Percentiles rank a stretch among this genome's conserved stretches.
These are phyloP conservation scores for Sideroxylon spinosum DNA, from an alignment of 179 eudicot species.

Conservation along the genomic window DNA sequence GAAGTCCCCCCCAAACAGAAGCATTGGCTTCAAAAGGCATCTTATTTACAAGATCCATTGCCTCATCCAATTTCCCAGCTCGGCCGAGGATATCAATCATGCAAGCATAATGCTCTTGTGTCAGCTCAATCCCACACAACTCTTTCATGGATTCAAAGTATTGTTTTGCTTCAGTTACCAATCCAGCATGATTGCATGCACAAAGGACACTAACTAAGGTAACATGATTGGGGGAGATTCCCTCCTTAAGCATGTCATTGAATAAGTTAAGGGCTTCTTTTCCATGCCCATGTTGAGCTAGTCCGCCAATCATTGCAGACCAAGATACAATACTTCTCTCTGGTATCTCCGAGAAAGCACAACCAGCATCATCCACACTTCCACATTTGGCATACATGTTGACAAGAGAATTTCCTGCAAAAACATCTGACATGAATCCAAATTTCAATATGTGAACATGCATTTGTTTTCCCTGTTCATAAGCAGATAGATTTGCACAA, in stretches of 20 bases:
- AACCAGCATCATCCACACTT: constrained; percentile 59
- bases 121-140: constrained; percentile 50
- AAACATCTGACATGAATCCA: constrained; percentile 51
- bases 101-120: constrained; percentile 74
- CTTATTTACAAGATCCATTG: constrained; percentile 45
- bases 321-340: constrained; percentile 69
- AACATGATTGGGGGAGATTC: constrained; percentile 57
- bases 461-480: constrained; percentile 79
- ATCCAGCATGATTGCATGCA: constrained; percentile 79
- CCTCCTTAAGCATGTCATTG: constrained; percentile 46
- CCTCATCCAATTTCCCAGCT: constrained; percentile 57
- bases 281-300: constrained; percentile 79
- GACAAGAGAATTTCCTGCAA: constrained; percentile 74
- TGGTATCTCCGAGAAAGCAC: constrained; percentile 48
- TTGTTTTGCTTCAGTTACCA: constrained; percentile 53
- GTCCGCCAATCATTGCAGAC: constrained; percentile 83
- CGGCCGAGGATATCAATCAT: constrained; percentile 82
- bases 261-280: constrained; percentile 57
- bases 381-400: constrained; percentile 88
- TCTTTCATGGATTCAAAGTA: constrained; percentile 58
- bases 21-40: constrained; percentile 80
- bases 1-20: constrained; percentile 73
- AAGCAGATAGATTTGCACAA: constrained; percentile 68
- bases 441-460: constrained; percentile 61
- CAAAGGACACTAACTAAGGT: constrained; percentile 65